phyloP scores from a whole-genome alignment of 1,284 basidiomycete genomes.

The Butyriboletus regius region DNA sequence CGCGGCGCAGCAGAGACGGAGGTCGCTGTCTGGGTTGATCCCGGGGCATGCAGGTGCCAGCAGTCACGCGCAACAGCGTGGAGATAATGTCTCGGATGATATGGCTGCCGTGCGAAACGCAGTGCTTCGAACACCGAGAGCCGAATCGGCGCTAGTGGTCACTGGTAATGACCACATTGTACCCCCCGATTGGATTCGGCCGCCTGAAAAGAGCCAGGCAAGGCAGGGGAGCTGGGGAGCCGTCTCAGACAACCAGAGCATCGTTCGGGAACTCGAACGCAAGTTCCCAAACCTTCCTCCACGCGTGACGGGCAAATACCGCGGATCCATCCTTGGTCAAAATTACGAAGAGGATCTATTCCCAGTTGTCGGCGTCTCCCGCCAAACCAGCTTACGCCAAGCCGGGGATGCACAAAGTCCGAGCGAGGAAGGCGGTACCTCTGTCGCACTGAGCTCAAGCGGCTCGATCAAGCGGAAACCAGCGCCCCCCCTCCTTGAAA shows the following conservation, averaged over 20 bases:
- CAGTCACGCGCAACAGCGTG: neutral
- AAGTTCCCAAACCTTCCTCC: constrained; percentile 50
- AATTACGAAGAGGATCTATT: constrained; percentile 22
- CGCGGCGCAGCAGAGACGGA: constrained; percentile 19
- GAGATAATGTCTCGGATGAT: constrained; percentile 7
- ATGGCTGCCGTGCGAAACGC: constrained; percentile 5
- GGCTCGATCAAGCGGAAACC: constrained; percentile 30
- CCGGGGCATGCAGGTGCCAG: neutral
- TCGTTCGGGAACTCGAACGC: constrained; percentile 43
- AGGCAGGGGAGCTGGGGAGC: constrained; percentile 20
- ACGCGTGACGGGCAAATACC: constrained; percentile 30
- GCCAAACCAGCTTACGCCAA: constrained; percentile 20
- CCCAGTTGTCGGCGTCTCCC: constrained; percentile 27
- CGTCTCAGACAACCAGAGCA: constrained; percentile 37
- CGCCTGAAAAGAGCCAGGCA: constrained; percentile 5
- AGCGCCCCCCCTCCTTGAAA: constrained; percentile 24
- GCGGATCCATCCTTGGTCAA: constrained; percentile 30
- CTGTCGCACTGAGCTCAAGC: constrained; percentile 14
- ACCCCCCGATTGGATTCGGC: constrained; percentile 13
- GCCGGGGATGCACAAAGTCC: neutral
- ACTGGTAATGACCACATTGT: neutral
- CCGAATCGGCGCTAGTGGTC: constrained; percentile 8
- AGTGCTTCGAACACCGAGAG: constrained; percentile 5
- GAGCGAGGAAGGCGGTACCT: constrained; percentile 14
- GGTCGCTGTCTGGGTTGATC: constrained; percentile 11